Evolutionary conservation across 2,329 filamentous ascomycete genomes (phyloP).

Genomic region (Calonectria hongkongensis): DNA sequence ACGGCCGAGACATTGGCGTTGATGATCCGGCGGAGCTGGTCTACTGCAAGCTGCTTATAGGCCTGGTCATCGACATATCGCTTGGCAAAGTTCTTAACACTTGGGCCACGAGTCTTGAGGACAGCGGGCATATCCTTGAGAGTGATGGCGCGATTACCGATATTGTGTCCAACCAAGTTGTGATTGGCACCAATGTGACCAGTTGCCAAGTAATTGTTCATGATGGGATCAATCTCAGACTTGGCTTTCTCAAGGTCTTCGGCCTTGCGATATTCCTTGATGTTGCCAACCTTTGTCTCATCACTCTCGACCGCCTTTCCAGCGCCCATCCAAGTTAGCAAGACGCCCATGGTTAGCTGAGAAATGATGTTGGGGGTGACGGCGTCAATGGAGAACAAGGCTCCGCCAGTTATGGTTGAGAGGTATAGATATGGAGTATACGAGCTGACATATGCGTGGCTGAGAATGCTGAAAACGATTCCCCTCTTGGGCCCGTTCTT

Average conservation of each 20-base stretch:
- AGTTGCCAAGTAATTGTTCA: constrained; percentile 31
- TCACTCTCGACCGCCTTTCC: constrained; percentile 40
- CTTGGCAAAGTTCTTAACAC: constrained; percentile 61
- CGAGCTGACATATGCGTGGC: constrained; percentile 44
- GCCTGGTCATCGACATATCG: constrained; percentile 61
- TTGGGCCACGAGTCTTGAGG: constrained; percentile 50
- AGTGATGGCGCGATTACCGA: constrained; percentile 32
- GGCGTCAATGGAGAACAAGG: constrained; percentile 59
- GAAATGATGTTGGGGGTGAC: constrained; percentile 59
- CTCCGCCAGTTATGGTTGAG: constrained; percentile 64
- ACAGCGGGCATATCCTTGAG: constrained; percentile 51
- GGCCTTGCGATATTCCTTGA: constrained; percentile 39
- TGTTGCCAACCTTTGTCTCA: constrained; percentile 33
- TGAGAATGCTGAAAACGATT: constrained; percentile 66
- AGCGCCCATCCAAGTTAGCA: constrained; percentile 52
- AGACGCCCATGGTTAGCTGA: constrained; percentile 60
- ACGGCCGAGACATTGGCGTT: constrained; percentile 65
- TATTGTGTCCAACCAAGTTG: constrained; percentile 9
- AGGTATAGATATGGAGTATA: constrained; percentile 64
- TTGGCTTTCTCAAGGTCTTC: constrained; percentile 41
- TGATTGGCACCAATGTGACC: constrained; percentile 1
- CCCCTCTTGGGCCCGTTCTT: constrained; percentile 59
- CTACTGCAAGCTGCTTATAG: constrained; percentile 62
- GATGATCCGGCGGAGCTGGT: constrained; percentile 66
- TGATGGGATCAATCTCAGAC: constrained; percentile 13